These are phyloP conservation scores for Hypoxylon sp. DNA, from an alignment of 2,329 filamentous ascomycete species.

Conservation along the genomic window DNA sequence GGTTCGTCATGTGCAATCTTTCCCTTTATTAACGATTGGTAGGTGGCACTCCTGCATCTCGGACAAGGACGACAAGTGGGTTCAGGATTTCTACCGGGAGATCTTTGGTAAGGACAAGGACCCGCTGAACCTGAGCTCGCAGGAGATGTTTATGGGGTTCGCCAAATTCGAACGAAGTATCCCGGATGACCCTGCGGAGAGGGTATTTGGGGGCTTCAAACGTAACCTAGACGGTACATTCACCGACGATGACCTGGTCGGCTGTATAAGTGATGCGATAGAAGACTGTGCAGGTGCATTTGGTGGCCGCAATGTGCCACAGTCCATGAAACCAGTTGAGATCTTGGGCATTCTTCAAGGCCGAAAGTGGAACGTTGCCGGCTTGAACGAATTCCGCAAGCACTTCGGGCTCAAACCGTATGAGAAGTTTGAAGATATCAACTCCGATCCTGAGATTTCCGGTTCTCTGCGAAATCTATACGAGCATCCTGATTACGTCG, in stretches of 20 bases:
- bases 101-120: constrained; percentile 71
- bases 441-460: constrained; percentile 76
- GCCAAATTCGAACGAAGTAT: constrained; percentile 68
- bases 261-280: constrained; percentile 78
- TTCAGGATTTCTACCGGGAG: constrained; percentile 71
- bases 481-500: constrained; percentile 80
- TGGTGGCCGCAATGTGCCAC: constrained; percentile 77
- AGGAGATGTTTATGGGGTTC: constrained; percentile 70
- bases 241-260: constrained; percentile 77
- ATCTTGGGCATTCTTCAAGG: constrained; percentile 82
- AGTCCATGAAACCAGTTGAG: constrained; percentile 77
- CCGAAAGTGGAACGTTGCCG: constrained; percentile 78
- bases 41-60: constrained; percentile 79
- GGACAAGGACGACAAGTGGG: constrained; percentile 81
- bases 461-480: constrained; percentile 73
- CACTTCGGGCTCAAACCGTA: constrained; percentile 82
- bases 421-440: constrained; percentile 83
- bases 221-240: constrained; percentile 74
- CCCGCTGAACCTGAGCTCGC: constrained; percentile 62
- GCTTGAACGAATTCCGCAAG: constrained; percentile 85
- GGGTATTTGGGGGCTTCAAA: constrained; percentile 72
- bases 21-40: background rate
- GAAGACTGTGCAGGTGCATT: constrained; percentile 82
- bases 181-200: constrained; percentile 71
- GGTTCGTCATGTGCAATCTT: background rate